Evolutionary conservation across 169 alveolate genomes (phyloP), one percentile per base, ranked within the genome.

Genomic region (Plasmodium falciparum): DNA sequence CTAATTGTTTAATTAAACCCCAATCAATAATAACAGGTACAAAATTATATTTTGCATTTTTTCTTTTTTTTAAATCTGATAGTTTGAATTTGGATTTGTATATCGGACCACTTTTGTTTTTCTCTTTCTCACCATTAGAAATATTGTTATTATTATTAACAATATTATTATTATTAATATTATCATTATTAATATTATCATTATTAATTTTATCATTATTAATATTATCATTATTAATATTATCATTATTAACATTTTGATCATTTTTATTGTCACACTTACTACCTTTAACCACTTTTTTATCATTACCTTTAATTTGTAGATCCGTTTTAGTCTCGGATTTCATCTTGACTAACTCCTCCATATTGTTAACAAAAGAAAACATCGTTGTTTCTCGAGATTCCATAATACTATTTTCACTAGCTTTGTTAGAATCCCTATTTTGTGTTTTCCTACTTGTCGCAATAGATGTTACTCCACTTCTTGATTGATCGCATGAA

Each of bases 1-100:
- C 95, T 66, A 94, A 93, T 33, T 92, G 95, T 62, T 93, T 92
- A 22, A 95, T 96, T 15, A 94, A 88, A 22, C 97, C 97, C 97
- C 97, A 95, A 67, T 95, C 97, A 33, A 95, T 88, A 11, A 95
- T 74, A 47, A 93, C 97, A 7, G 97, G 97, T 49, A 65, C 74
- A 24, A 91, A 92, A 56, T 15, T 15, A 13, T 56, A 56, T 56
- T 56, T 15, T 0, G 15, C 1, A 12, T 45, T 78, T 67, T 22
- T 59, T 49, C 56, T 86, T 7, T 62, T 24, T 22, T 56, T 12
- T 58, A 33, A 33, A 5, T 33, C 6, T 33, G 45, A 33, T 0
- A 5, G 9, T 33, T 33, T 33, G 45, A 3, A 5, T 33, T 33
- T 33, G 0, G 45, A 33, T 33, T 33, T 33, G 45, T 33, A 33